A percentile compares a stretch with the other conserved stretches of the same genome.
Conservation (phyloP, 257 asterid genomes). For the Paraleonurus japonicus region DNA sequence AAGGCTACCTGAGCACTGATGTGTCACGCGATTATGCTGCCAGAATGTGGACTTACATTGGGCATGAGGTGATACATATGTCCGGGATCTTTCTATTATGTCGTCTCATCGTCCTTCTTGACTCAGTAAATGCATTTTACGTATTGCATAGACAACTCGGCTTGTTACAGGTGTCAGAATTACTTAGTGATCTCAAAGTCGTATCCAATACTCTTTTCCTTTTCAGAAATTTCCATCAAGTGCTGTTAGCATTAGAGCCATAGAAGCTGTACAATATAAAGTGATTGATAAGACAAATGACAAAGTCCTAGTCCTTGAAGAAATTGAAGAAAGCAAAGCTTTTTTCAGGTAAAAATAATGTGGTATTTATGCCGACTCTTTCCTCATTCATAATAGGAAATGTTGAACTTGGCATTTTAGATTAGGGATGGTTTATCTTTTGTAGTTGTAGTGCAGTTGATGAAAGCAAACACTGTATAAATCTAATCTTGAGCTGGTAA, state of each 20-base stretch:
- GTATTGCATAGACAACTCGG: constrained; percentile 11
- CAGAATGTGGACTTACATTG: constrained; percentile 86
- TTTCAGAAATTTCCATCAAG: constrained; percentile 71
- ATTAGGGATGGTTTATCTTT: constrained; percentile 17
- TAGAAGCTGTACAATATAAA: constrained; percentile 71
- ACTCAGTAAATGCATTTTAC: background rate
- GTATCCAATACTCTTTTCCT: constrained; percentile 15
- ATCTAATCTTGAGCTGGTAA: background rate
- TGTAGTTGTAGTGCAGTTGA: background rate
- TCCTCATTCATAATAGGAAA: background rate
- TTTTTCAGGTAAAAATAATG: constrained; percentile 73
- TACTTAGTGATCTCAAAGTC: background rate
- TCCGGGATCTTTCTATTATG: constrained; percentile 11
- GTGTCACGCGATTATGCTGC: constrained; percentile 51
- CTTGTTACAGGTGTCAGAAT: constrained; percentile 1
- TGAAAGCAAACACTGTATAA: background rate
- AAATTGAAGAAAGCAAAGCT: constrained; percentile 94
- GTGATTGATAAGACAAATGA: constrained; percentile 67
- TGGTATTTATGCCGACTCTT: constrained; percentile 3
- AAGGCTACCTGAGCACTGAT: constrained; percentile 64
- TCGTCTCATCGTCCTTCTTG: constrained; percentile 12
- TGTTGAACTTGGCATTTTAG: background rate
- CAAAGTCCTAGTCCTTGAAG: constrained; percentile 86
- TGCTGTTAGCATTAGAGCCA: constrained; percentile 72
- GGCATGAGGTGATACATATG: constrained; percentile 65